Conservation (phyloP, 2,329 filamentous ascomycete genomes). For the Coleophoma crateriformis region DNA sequence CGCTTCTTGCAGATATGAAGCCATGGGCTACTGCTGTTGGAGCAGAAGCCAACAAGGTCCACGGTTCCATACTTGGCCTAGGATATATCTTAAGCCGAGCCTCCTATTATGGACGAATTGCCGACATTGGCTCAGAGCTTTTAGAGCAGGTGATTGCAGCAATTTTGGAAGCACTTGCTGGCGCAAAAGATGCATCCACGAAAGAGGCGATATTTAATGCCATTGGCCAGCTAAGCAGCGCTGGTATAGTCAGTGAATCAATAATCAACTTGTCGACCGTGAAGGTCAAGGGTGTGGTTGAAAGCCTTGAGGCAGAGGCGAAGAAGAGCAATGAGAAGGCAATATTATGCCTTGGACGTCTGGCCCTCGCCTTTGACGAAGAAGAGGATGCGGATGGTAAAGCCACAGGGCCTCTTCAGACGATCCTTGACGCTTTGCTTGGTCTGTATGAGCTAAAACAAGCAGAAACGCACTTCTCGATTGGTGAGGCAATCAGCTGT, state of each 20-base stretch:
- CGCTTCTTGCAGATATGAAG: slow-evolving; percentile 39
- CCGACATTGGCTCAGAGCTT: slow-evolving; percentile 27
- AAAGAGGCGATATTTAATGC: slow-evolving; percentile 51
- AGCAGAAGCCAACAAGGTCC: slow-evolving; percentile 49
- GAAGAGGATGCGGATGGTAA: slow-evolving; percentile 33
- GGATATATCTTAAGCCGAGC: slow-evolving; percentile 52
- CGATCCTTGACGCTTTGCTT: slow-evolving; percentile 65
- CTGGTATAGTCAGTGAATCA: slow-evolving; percentile 37
- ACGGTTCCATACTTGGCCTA: slow-evolving; percentile 54
- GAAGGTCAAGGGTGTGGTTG: slow-evolving; percentile 37
- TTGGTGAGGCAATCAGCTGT: slow-evolving; percentile 82
- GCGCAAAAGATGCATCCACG: slow-evolving; percentile 47
- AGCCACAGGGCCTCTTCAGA: slow-evolving; percentile 34
- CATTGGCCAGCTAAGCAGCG: slow-evolving; percentile 57
- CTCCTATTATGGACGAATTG: slow-evolving; percentile 39
- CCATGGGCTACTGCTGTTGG: slow-evolving; percentile 52
- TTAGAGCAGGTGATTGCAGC: slow-evolving; percentile 35
- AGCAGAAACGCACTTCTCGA: slow-evolving; percentile 82
- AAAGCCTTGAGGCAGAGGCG: slow-evolving; percentile 60
- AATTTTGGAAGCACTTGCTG: slow-evolving; percentile 45
- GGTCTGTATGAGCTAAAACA: slow-evolving; percentile 78
- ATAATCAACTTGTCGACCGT: slow-evolving; percentile 14
- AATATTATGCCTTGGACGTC: slow-evolving; percentile 72
- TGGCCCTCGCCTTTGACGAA: slow-evolving; percentile 59
- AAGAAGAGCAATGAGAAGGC: slow-evolving; percentile 79